Evolutionary conservation across 129 eudicot genomes (phyloP).

Genomic region (Centaurea solstitialis): DNA sequence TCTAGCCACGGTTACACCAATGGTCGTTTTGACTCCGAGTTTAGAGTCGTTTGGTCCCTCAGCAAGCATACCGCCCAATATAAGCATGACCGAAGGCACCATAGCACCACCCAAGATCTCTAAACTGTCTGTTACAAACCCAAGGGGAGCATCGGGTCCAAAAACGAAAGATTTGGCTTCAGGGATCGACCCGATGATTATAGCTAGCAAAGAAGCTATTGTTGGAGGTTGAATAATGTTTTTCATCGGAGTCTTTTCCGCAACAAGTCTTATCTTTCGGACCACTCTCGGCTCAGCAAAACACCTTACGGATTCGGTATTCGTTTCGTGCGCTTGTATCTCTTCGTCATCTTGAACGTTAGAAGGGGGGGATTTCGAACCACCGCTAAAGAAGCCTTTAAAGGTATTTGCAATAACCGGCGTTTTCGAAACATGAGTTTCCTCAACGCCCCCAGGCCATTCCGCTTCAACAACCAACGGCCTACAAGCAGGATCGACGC

Average conservation of each 20-base stretch:
- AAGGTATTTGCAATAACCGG: conserved; percentile 29
- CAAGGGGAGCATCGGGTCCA: conserved; percentile 51
- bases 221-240: conserved; percentile 55
- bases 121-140: conserved; percentile 45
- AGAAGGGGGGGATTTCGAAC: conserved; percentile 1
- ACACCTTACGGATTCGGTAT: conserved; percentile 23
- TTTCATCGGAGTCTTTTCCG: conserved; percentile 46
- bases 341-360: conserved; percentile 19
- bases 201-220: conserved; percentile 48
- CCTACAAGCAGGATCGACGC: conserved; percentile 8
- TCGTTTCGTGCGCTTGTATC: conserved; percentile 10
- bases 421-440: conserved; percentile 30
- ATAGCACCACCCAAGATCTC: conserved; percentile 52
- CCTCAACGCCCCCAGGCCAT: conserved; percentile 51
- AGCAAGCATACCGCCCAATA: conserved; percentile 56
- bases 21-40: conserved; percentile 43
- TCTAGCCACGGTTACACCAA: conserved; percentile 52
- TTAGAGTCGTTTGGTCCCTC: conserved; percentile 52
- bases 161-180: conserved; percentile 38
- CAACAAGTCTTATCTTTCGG: conserved; percentile 43
- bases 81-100: conserved; percentile 57
- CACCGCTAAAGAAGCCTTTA: conserved; percentile 3
- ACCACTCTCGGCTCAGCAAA: conserved; percentile 36
- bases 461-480: conserved; percentile 52
- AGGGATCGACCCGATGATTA: conserved; percentile 44